Base-by-base conservation (phyloP, 768 basidiomycete genomes). In the Cystofilobasidium capitatum region DNA sequence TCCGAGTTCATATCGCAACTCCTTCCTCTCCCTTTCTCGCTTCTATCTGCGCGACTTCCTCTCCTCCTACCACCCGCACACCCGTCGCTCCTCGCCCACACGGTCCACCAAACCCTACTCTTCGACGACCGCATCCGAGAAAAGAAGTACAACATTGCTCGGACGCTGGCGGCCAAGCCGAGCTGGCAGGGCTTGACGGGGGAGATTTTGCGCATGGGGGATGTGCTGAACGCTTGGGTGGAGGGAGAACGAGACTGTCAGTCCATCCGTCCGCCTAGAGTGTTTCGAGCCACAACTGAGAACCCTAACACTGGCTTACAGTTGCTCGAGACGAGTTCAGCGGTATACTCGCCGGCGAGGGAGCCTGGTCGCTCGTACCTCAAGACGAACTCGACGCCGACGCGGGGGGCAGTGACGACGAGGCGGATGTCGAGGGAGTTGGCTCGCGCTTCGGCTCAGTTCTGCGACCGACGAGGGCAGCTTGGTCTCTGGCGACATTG, bases 211-310 rank as follows among this genome's bases (percentile, higher is more conserved):
- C 88, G 86, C 9, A 84, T 86, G 69, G 81, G 83, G 62, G 87
- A 89, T 65, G 98, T 92, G 93, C 97, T 93, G 74, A 83, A 87
- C 47, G 82, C 84, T 3, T 99, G 96, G 96, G 76, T 96, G 39
- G 82, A 84, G 36, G 93, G 88, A 20, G 96, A 99, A 78, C 86
- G 86, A 72, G 82, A 84, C 72, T 98, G 94, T 92, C 73, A 73
- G 91, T 62, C 24, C 24, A 5, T 63, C 14, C 8, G 26, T 35
- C 40, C 2, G 8, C 8, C 6, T 12, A 6, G 45, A 37, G n/a
- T 39, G 13, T 1, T 39, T 29, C 7, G 39, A 22, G 22, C 9
- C 2, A 13, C 58, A 36, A 22, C n/a, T 39, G 9, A 36, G 13
- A 13, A 24, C 8, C 54, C n/a, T 57, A 5, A 24, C n/a, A 17